Percentiles rank a stretch among this genome's conserved stretches.
These are phyloP conservation scores for Lactarius evosmus DNA, from an alignment of 768 basidiomycete genomes.

Conservation along the genomic window DNA sequence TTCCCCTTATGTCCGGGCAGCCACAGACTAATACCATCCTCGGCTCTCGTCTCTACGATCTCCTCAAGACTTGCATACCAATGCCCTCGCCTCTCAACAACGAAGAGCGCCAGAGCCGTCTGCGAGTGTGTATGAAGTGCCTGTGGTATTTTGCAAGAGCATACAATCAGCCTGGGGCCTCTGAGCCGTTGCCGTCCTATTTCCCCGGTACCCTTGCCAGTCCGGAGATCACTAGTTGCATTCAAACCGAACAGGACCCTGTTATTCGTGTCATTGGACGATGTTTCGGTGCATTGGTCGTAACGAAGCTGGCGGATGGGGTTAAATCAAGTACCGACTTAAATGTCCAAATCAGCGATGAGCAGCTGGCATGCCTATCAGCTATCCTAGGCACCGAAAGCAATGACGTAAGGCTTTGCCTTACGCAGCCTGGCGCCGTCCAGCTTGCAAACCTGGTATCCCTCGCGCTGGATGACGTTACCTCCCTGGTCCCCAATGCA, in stretches of 20 bases:
- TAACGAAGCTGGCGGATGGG: not conserved
- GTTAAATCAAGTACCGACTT: not conserved
- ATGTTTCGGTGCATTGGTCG: not conserved
- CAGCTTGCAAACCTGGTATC: not conserved
- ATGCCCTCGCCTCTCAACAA: not conserved
- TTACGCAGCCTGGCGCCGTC: not conserved
- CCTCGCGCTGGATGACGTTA: not conserved
- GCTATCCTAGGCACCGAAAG: not conserved
- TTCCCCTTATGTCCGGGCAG: not conserved
- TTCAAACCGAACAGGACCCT: not conserved
- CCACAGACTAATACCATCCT: not conserved
- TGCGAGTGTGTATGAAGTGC: not conserved
- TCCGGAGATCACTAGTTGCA: not conserved
- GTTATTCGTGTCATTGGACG: not conserved
- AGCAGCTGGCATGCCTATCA: not conserved
- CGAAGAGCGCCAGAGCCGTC: not conserved
- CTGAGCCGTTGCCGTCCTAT: not conserved
- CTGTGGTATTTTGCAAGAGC: not conserved
- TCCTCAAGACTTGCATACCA: not conserved
- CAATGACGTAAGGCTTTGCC: not conserved
- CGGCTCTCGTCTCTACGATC: not conserved
- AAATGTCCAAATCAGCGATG: not conserved
- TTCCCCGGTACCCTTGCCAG: not conserved
- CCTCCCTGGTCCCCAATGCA: not conserved
- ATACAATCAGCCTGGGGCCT: not conserved